These are phyloP conservation scores for Fraxinus quadrangulata DNA, from an alignment of 257 asterid species.

Conservation along the genomic window DNA sequence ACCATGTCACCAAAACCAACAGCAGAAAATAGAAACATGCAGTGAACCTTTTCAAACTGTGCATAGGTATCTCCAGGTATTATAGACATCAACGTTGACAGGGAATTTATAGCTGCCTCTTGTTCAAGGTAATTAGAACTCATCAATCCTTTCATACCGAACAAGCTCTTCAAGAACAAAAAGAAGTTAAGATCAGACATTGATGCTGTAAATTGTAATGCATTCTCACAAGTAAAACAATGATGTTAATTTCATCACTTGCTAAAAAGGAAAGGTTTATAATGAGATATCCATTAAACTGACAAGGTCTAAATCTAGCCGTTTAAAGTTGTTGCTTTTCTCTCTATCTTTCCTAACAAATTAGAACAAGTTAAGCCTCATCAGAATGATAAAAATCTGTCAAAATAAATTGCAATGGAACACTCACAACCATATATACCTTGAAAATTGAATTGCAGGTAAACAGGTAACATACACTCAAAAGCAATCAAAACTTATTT, in stretches of 20 bases:
- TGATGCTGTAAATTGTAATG: neutral
- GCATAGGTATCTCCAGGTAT: conserved; percentile 78
- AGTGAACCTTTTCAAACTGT: conserved; percentile 81
- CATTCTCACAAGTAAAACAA: conserved; percentile 11
- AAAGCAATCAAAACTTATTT: neutral
- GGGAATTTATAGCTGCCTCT: conserved; percentile 75
- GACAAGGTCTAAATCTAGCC: conserved; percentile 1
- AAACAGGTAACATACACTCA: neutral
- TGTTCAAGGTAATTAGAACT: conserved; percentile 62
- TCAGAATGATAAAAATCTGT: neutral
- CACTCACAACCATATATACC: neutral
- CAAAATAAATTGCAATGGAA: neutral
- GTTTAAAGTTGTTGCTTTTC: conserved; percentile 6
- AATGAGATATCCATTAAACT: conserved; percentile 9
- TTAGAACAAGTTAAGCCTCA: neutral
- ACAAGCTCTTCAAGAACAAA: conserved; percentile 57
- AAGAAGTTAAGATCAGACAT: conserved; percentile 11
- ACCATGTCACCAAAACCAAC: conserved; percentile 16
- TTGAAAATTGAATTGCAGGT: neutral
- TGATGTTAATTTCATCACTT: conserved; percentile 13
- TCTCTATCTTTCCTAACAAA: neutral
- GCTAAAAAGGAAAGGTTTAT: conserved; percentile 19
- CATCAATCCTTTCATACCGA: conserved; percentile 76
- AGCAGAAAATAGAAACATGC: conserved; percentile 23
- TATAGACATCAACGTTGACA: conserved; percentile 85